Percentiles rank a stretch among this genome's conserved stretches.
These are phyloP conservation scores for Artemisia argyi DNA, from an alignment of 129 eudicot genomes.

Conservation along the genomic window DNA sequence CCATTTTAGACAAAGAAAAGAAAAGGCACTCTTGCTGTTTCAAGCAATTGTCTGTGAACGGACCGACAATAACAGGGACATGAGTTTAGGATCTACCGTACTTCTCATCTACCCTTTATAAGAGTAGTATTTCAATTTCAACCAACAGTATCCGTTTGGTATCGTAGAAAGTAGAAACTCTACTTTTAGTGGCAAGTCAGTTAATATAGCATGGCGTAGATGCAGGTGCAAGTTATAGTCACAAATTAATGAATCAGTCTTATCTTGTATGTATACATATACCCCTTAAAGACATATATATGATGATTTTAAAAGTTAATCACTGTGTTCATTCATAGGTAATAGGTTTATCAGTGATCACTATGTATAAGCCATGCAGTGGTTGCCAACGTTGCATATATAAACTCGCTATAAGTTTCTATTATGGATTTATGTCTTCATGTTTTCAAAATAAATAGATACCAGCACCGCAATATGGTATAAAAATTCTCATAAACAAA, in stretches of 20 bases:
- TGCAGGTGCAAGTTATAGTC: background rate
- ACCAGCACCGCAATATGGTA: background rate
- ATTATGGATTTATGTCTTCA: background rate
- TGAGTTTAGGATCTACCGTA: slow-evolving; percentile 18
- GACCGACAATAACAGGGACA: background rate
- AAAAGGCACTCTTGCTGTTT: background rate
- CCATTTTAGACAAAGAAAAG: background rate
- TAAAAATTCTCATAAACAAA: background rate
- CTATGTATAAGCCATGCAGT: no score
- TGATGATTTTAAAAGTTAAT: background rate
- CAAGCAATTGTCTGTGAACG: slow-evolving; percentile 2
- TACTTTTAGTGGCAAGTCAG: background rate
- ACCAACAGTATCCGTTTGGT: slow-evolving; percentile 26
- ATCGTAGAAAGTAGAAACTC: background rate
- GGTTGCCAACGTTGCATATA: no score
- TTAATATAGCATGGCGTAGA: background rate
- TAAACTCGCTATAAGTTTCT: slow-evolving; percentile 2
- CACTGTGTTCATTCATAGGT: background rate
- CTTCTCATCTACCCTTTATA: background rate
- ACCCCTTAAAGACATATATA: background rate
- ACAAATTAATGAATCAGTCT: slow-evolving; percentile 6
- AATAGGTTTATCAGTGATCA: no score
- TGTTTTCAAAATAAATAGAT: slow-evolving; percentile 2
- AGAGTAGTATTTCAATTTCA: background rate
- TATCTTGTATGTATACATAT: background rate